Conservation (phyloP, 2,329 filamentous ascomycete genomes). For the Alternaria gaisen region DNA sequence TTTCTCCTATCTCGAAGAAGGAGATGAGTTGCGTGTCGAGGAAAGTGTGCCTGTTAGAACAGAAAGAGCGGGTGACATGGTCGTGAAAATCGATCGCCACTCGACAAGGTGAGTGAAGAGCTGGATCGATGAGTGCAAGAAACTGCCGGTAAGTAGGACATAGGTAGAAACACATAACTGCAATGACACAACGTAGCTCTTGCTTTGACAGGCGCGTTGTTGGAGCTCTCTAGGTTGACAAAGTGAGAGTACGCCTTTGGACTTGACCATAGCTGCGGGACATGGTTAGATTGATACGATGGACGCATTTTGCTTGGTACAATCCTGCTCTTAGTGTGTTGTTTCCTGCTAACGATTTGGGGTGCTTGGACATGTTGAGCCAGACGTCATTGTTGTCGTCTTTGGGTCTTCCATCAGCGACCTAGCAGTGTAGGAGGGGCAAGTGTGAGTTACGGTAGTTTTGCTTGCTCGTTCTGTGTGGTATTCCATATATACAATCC, state of each 20-base stretch:
- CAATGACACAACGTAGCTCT: neutral
- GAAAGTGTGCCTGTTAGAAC: neutral
- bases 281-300: neutral
- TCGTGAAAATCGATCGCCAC: neutral
- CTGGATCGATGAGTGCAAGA: neutral
- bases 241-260: neutral
- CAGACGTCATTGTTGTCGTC: neutral
- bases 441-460: neutral
- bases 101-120: neutral
- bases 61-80: neutral
- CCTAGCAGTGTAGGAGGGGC: neutral
- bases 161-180: neutral
- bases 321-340: neutral
- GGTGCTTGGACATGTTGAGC: neutral
- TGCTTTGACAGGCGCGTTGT: neutral
- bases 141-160: neutral
- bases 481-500: slow-evolving; percentile 49
- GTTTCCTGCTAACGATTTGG: neutral
- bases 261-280: neutral
- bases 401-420: neutral
- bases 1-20: neutral
- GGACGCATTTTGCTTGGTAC: neutral
- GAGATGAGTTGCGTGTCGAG: neutral
- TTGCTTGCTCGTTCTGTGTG: slow-evolving; percentile 30
- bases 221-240: neutral